phyloP scores from a whole-genome alignment of 306 rosid species.

The Ormosia emarginata region DNA sequence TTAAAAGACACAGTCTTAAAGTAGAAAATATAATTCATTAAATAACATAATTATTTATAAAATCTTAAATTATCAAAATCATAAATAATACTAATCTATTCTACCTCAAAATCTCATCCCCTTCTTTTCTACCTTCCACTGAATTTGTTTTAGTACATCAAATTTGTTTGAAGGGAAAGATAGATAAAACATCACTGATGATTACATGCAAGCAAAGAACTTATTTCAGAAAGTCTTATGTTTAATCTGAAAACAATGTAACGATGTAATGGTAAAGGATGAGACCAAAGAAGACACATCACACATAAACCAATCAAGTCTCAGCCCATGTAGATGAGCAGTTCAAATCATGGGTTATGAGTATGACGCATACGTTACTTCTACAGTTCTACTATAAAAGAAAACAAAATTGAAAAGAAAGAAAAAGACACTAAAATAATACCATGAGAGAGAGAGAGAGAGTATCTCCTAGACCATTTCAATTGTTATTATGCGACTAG shows the following conservation, averaged over 20 bases:
- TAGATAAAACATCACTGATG: background rate
- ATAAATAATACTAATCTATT: too few species aligned
- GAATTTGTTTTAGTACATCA: background rate
- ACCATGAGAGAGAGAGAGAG: background rate
- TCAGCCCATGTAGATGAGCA: background rate
- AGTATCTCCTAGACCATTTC: background rate
- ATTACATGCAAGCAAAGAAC: background rate
- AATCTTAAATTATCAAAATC: too few species aligned
- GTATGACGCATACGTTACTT: constrained; percentile 3
- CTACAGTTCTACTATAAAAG: background rate
- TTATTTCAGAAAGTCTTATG: background rate
- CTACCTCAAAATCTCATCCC: background rate
- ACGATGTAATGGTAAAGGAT: background rate
- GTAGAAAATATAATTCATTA: too few species aligned
- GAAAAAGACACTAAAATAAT: constrained; percentile 22
- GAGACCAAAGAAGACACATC: background rate
- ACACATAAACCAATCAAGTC: constrained; percentile 3
- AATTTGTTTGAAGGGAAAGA: background rate
- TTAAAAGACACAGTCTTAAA: too few species aligned
- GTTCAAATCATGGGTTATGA: constrained; percentile 22
- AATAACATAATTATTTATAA: too few species aligned
- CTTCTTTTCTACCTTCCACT: background rate
- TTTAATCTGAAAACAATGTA: background rate
- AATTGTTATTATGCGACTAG: background rate
- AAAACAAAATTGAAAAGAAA: constrained; percentile 19